Conservation (phyloP, 495 filamentous ascomycete species). For the Penicillium samsonianum region DNA sequence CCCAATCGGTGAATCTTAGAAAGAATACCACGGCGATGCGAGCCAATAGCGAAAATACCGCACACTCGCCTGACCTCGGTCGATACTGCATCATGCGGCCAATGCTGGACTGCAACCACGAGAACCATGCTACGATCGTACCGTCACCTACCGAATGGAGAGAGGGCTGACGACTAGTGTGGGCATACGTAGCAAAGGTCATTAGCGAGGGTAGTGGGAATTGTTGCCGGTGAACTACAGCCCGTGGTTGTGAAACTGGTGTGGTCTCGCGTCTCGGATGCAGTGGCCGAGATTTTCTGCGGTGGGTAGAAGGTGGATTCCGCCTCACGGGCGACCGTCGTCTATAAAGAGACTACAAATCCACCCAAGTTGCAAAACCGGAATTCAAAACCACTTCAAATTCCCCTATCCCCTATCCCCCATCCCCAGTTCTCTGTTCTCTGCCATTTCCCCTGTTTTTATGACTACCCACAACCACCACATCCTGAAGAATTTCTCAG, state of each 20-base stretch:
- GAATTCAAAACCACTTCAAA: not conserved
- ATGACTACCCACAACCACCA: not conserved
- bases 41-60: slow-evolving; percentile 16
- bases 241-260: not conserved
- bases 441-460: not conserved
- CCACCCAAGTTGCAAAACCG: not conserved
- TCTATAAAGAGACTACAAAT: not conserved
- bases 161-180: not conserved
- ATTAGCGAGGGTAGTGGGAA: not conserved
- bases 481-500: not conserved
- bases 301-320: not conserved
- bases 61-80: slow-evolving; percentile 1
- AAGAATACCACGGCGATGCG: not conserved
- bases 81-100: slow-evolving; percentile 7
- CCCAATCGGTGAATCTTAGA: slow-evolving; percentile 1
- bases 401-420: not conserved
- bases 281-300: not conserved
- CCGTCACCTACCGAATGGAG: not conserved
- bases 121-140: not conserved
- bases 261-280: not conserved
- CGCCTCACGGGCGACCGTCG: not conserved
- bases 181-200: not conserved
- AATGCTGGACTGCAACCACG: not conserved
- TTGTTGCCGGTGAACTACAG: not conserved
- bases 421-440: not conserved